Conservation (phyloP, 164 flowering plant species). For the Macadamia integrifolia region DNA sequence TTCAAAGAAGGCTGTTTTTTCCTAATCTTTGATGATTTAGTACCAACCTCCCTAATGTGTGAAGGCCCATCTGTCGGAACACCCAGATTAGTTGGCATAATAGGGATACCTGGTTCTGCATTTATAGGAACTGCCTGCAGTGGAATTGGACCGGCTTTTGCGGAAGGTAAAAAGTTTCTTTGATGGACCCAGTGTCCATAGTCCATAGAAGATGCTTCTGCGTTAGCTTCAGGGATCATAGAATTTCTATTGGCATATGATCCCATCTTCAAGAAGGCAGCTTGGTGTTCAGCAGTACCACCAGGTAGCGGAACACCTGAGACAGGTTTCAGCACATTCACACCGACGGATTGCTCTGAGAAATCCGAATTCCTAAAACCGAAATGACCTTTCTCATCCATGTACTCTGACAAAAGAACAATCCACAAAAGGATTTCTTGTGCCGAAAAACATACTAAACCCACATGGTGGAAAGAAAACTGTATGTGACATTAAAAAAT, state of each 20-base stretch:
- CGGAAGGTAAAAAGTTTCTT: conserved; percentile 16
- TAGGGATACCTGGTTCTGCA: conserved; percentile 22
- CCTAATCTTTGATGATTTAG: conserved; percentile 20
- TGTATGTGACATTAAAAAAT: conserved; percentile 7
- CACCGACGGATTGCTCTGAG: conserved; percentile 13
- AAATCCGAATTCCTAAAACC: conserved; percentile 22
- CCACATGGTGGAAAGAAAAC: conserved; percentile 1
- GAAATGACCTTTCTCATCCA: conserved; percentile 22
- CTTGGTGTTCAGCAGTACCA: conserved; percentile 11
- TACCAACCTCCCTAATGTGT: conserved; percentile 12
- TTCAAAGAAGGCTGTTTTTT: conserved; percentile 24
- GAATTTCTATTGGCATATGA: conserved; percentile 21
- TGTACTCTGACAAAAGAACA: conserved; percentile 2
- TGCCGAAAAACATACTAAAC: conserved; percentile 4
- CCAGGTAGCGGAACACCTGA: conserved; percentile 10
- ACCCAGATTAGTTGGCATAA: conserved; percentile 19
- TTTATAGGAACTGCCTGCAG: conserved; percentile 21
- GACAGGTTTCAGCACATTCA: conserved; percentile 12
- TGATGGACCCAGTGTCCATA: conserved; percentile 29
- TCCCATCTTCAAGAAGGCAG: conserved; percentile 21
- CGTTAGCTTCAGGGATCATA: conserved; percentile 23
- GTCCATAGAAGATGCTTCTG: conserved; percentile 21
- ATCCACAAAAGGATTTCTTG: conserved; percentile 10
- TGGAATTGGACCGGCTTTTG: conserved; percentile 18
- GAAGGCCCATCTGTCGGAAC: conserved; percentile 11